These are phyloP conservation scores for Baeospora myosura DNA, from an alignment of 1,284 basidiomycete genomes.

Conservation along the genomic window DNA sequence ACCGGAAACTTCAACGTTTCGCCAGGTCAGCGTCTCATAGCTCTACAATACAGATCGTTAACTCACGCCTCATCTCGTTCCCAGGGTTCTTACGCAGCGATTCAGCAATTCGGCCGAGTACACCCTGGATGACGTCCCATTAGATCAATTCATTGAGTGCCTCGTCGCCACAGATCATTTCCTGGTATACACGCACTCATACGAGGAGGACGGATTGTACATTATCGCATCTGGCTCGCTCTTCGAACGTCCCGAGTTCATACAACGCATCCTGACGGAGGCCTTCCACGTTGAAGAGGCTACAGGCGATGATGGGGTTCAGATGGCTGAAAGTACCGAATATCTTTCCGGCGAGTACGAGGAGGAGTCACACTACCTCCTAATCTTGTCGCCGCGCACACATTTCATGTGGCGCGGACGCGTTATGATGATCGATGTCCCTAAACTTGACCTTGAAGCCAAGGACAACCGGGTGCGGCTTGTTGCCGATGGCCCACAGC, in stretches of 20 bases:
- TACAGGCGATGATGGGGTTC: slow-evolving; percentile 48
- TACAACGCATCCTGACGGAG: slow-evolving; percentile 77
- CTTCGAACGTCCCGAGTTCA: slow-evolving; percentile 74
- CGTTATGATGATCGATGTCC: slow-evolving; percentile 68
- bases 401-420: slow-evolving; percentile 94
- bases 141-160: slow-evolving; percentile 76
- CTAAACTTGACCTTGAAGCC: slow-evolving; percentile 69
- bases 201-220: slow-evolving; percentile 92
- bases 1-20: slow-evolving; percentile 91
- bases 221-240: slow-evolving; percentile 84
- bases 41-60: not conserved
- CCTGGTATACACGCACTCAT: slow-evolving; percentile 86
- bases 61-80: too few relatives aligned
- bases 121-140: slow-evolving; percentile 70
- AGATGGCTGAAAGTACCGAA: slow-evolving; percentile 42
- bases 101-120: slow-evolving; percentile 98
- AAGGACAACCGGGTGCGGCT: slow-evolving; percentile 81
- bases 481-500: slow-evolving; percentile 82
- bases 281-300: slow-evolving; percentile 74
- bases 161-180: slow-evolving; percentile 89
- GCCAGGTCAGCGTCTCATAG: slow-evolving; percentile 36
- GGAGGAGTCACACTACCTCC: slow-evolving; percentile 65
- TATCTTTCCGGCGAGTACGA: slow-evolving; percentile 28
- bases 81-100: slow-evolving; percentile 71
- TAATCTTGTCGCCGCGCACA: slow-evolving; percentile 81